phyloP scores from a whole-genome alignment of 768 basidiomycete species.

The Pisolithus albus region DNA sequence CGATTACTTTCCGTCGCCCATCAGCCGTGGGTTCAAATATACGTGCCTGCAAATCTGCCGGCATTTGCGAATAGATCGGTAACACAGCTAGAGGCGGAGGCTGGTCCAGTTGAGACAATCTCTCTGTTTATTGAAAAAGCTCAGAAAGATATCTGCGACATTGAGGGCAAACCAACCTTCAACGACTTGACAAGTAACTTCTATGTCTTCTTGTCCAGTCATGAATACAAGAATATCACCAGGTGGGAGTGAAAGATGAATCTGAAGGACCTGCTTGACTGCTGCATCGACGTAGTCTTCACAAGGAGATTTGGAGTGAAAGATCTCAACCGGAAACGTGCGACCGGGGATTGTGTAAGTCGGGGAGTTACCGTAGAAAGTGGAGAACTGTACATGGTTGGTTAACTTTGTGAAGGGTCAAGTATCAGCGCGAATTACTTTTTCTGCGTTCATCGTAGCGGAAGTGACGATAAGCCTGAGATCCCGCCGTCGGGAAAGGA shows the following conservation, averaged over 20 bases:
- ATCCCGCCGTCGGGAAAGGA: conserved; percentile 85
- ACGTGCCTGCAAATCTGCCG: conserved; percentile 95
- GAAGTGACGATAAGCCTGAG: conserved; percentile 96
- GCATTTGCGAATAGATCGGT: conserved; percentile 99
- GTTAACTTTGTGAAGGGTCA: not conserved
- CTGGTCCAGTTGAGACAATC: conserved; percentile 86
- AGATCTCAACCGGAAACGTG: conserved; percentile 96
- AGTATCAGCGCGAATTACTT: conserved; percentile 42
- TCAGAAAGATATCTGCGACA: not conserved
- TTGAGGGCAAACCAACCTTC: conserved; percentile 48
- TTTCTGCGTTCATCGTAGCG: conserved; percentile 99
- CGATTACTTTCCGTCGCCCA: conserved; percentile 93
- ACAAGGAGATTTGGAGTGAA: conserved; percentile 94
- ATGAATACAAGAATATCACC: conserved; percentile 98
- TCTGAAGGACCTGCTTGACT: conserved; percentile 96
- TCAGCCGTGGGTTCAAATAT: conserved; percentile 94
- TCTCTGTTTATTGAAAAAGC: conserved; percentile 49
- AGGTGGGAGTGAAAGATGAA: conserved; percentile 85
- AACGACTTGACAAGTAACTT: conserved; percentile 91
- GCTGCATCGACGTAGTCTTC: conserved; percentile 98
- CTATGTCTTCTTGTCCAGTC: conserved; percentile 99
- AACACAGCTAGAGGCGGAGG: conserved; percentile 83
- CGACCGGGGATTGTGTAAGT: conserved; percentile 90
- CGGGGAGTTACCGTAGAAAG: conserved; percentile 92
- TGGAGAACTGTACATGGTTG: conserved; percentile 69